Percentiles rank a stretch among this genome's conserved stretches.
phyloP scores from a whole-genome alignment of 2,329 filamentous ascomycete genomes.

The Aspergillus pseudoglaucus region DNA sequence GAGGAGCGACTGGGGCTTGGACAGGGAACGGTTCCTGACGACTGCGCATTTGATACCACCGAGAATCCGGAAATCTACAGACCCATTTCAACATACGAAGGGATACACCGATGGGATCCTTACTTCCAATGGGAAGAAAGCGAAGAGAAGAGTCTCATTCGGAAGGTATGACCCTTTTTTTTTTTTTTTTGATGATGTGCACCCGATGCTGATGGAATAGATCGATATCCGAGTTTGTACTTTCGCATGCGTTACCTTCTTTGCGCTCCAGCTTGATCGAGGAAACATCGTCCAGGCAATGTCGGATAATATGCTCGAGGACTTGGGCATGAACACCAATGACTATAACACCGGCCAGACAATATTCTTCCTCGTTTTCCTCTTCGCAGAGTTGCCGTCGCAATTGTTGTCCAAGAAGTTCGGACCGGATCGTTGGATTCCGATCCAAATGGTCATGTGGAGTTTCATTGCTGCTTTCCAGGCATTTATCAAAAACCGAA shows the following conservation, averaged over 20 bases:
- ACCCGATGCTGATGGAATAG: slow-evolving; percentile 10
- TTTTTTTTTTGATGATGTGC: background rate
- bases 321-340: slow-evolving; percentile 44
- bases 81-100: slow-evolving; percentile 40
- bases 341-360: slow-evolving; percentile 41
- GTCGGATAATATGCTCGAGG: slow-evolving; percentile 54
- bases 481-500: slow-evolving; percentile 44
- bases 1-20: slow-evolving; percentile 3
- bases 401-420: slow-evolving; percentile 55
- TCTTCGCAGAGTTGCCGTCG: slow-evolving; percentile 52
- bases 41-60: slow-evolving; percentile 29
- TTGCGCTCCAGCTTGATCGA: slow-evolving; percentile 57
- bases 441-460: slow-evolving; percentile 52
- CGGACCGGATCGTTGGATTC: slow-evolving; percentile 56
- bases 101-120: slow-evolving; percentile 44
- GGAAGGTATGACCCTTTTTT: slow-evolving; percentile 25
- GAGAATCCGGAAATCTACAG: slow-evolving; percentile 33
- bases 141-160: slow-evolving; percentile 38
- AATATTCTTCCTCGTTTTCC: slow-evolving; percentile 30
- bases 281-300: slow-evolving; percentile 57
- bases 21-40: slow-evolving; percentile 7
- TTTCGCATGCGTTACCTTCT: slow-evolving; percentile 54
- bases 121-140: slow-evolving; percentile 38
- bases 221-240: slow-evolving; percentile 39
- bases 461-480: slow-evolving; percentile 48